Evolutionary conservation across 2,329 filamentous ascomycete genomes (phyloP).

Genomic region (Decorospora gaudefroyi): DNA sequence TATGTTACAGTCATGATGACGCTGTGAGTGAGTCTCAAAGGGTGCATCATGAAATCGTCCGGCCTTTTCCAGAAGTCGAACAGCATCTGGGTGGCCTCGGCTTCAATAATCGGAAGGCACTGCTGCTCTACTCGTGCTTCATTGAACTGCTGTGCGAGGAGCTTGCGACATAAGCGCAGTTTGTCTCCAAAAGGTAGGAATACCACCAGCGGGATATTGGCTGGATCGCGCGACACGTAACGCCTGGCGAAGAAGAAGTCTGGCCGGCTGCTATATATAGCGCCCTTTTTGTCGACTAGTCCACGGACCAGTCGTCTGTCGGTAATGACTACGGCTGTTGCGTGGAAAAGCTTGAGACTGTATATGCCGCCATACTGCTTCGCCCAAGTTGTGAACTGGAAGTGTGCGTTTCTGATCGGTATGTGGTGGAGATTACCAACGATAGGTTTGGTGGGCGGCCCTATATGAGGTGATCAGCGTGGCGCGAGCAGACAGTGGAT

Average conservation of each 20-base stretch:
- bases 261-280: constrained; percentile 10
- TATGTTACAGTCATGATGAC: constrained; percentile 43
- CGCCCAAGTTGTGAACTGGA: constrained; percentile 31
- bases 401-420: constrained; percentile 6
- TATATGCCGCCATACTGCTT: constrained; percentile 15
- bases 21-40: constrained; percentile 56
- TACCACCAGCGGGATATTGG: constrained; percentile 50
- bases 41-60: constrained; percentile 53
- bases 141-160: constrained; percentile 54
- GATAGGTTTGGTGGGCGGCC: constrained; percentile 9
- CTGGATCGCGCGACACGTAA: constrained; percentile 51
- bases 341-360: constrained; percentile 10
- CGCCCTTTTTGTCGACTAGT: constrained; percentile 11
- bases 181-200: constrained; percentile 54
- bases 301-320: constrained; percentile 8
- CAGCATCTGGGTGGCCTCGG: constrained; percentile 56
- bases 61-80: constrained; percentile 51
- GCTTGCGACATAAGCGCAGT: constrained; percentile 54
- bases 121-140: constrained; percentile 52
- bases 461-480: constrained; percentile 3
- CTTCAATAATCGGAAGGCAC: constrained; percentile 52
- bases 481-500: too few relatives aligned
- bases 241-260: constrained; percentile 19
- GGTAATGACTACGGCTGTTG: constrained; percentile 11
- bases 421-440: constrained; percentile 10